Evolutionary conservation across 352 stramenopile species (phyloP).

Genomic region (Sclerospora graminicola): DNA sequence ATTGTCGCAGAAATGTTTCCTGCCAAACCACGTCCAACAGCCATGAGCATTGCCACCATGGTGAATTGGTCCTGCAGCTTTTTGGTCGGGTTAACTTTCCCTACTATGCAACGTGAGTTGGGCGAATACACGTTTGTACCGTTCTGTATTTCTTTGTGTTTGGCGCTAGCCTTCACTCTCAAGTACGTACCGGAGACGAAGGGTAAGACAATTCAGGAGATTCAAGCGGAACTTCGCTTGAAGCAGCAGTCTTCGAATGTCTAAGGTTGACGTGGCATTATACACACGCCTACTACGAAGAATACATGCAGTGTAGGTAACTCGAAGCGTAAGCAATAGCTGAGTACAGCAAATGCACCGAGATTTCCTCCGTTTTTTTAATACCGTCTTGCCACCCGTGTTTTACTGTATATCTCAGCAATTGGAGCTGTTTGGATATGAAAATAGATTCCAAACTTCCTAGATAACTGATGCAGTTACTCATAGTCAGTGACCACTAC

Average conservation of each 20-base stretch:
- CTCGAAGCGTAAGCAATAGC: too few species aligned
- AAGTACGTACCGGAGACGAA: slow-evolving; percentile 89
- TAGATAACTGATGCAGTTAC: too few species aligned
- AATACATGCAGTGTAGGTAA: too few species aligned
- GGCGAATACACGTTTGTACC: slow-evolving; percentile 86
- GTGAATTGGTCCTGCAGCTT: slow-evolving; percentile 95
- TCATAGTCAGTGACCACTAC: too few species aligned
- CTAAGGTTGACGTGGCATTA: slow-evolving; percentile 4
- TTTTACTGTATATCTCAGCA: too few species aligned
- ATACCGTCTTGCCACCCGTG: too few species aligned
- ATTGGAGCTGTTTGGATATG: too few species aligned
- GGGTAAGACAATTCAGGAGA: slow-evolving; percentile 68
- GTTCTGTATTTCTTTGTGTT: slow-evolving; percentile 76
- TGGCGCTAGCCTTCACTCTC: slow-evolving; percentile 67
- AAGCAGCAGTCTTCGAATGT: slow-evolving; percentile 22
- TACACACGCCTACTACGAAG: too few species aligned
- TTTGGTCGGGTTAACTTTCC: slow-evolving; percentile 90
- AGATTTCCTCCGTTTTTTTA: too few species aligned
- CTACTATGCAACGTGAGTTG: slow-evolving; percentile 79
- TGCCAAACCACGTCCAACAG: slow-evolving; percentile 85
- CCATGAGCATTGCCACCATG: slow-evolving; percentile 88
- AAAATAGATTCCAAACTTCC: too few species aligned
- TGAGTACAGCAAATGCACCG: too few species aligned
- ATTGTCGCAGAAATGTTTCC: slow-evolving; percentile 97
- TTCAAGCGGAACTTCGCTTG: slow-evolving; percentile 42